A percentile compares a stretch with the other conserved stretches of the same genome.
These are phyloP conservation scores for Citrullus colocynthis DNA, from an alignment of 306 rosid genomes.

Conservation along the genomic window DNA sequence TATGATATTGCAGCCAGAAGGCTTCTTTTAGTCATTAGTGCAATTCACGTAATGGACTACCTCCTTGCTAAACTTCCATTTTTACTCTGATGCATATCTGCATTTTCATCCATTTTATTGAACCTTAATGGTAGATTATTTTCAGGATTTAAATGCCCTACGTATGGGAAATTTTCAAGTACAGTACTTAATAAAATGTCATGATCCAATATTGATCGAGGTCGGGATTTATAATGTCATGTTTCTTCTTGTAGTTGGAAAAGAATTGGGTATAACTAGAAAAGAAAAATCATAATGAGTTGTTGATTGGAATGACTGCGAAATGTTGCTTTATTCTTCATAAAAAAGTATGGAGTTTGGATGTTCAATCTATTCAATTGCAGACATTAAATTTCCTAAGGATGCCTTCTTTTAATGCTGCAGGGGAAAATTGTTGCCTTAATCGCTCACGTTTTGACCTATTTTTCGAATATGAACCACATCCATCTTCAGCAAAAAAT, in stretches of 20 bases:
- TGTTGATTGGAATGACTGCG: neutral
- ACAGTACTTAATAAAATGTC: neutral
- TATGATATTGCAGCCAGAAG: neutral
- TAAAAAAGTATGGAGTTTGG: neutral
- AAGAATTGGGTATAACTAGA: neutral
- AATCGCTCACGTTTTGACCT: slow-evolving; percentile 69
- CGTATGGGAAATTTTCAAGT: neutral
- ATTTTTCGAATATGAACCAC: slow-evolving; percentile 76
- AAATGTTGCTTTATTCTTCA: neutral
- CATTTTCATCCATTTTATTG: neutral
- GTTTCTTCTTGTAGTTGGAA: neutral
- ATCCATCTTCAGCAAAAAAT: slow-evolving; percentile 82
- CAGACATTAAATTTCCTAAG: slow-evolving; percentile 1
- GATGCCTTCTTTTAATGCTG: slow-evolving; percentile 19
- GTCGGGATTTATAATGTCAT: neutral
- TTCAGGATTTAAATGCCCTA: neutral
- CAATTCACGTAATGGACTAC: neutral
- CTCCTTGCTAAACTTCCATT: neutral
- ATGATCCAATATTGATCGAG: neutral
- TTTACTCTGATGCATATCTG: neutral
- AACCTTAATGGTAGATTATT: neutral
- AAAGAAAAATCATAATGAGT: neutral
- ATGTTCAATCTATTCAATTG: neutral
- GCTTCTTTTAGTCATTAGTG: neutral
- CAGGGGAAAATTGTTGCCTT: slow-evolving; percentile 90